Percentiles rank a stretch among this genome's conserved stretches.
Conservation (phyloP, 306 rosid species). For the Sophora flavescens region DNA sequence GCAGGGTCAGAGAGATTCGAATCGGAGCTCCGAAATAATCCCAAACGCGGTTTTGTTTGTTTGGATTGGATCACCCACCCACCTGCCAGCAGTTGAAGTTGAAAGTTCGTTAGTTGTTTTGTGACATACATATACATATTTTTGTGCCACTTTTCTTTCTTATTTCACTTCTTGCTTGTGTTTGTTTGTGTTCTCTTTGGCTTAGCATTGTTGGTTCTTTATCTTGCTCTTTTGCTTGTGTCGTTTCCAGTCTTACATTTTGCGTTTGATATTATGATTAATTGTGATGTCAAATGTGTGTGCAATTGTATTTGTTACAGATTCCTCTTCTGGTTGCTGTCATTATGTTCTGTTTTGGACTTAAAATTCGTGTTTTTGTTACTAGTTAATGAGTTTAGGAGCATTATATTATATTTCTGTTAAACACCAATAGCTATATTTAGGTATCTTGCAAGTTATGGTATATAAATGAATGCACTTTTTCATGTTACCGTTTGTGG, state of each 20-base stretch:
- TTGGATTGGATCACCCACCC: constrained; percentile 19
- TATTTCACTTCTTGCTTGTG: not conserved
- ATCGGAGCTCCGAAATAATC: constrained; percentile 44
- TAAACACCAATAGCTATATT: too few relatives aligned
- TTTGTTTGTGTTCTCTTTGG: not conserved
- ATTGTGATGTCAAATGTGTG: not conserved
- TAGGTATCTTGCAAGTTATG: too few relatives aligned
- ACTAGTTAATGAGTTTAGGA: too few relatives aligned
- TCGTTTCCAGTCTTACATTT: not conserved
- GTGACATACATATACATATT: not conserved
- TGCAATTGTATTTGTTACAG: too few relatives aligned
- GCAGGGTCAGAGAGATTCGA: constrained; percentile 36
- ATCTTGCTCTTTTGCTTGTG: not conserved
- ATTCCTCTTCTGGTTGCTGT: not conserved
- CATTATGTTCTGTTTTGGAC: not conserved
- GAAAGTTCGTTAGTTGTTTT: constrained; percentile 46
- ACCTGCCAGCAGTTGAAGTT: not conserved
- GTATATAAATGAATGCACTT: too few relatives aligned
- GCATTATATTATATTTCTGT: too few relatives aligned
- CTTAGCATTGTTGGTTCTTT: not conserved
- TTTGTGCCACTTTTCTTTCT: constrained; percentile 1
- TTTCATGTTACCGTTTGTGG: too few relatives aligned
- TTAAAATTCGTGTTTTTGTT: too few relatives aligned
- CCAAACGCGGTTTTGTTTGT: not conserved
- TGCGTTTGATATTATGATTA: too few relatives aligned